A percentile compares a stretch with the other conserved stretches of the same genome.
These are phyloP conservation scores for Phytophthora tentaculata DNA, from an alignment of 352 stramenopile genomes.

Conservation along the genomic window DNA sequence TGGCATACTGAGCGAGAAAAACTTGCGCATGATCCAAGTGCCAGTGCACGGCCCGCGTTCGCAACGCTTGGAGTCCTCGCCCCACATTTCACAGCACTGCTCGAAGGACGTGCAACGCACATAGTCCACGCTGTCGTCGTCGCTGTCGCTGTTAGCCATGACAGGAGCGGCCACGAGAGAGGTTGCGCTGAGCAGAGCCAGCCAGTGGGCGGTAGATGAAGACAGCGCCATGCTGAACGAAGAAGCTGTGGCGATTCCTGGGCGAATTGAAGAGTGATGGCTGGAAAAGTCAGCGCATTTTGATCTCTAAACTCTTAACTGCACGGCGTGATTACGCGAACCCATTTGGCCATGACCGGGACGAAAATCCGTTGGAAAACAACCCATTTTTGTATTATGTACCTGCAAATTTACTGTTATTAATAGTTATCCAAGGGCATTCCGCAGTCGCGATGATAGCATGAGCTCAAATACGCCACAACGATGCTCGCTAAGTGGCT, in stretches of 20 bases:
- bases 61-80: constrained; percentile 48
- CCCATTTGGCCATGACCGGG: neutral
- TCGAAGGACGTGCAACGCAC: constrained; percentile 39
- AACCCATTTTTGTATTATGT: constrained; percentile 1
- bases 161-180: neutral
- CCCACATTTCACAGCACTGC: constrained; percentile 54
- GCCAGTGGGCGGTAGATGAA: neutral
- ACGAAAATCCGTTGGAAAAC: neutral
- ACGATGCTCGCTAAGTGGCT: too few species aligned
- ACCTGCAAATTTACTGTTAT: too few species aligned
- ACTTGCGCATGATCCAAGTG: constrained; percentile 49
- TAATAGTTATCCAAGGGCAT: too few species aligned
- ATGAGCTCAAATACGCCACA: too few species aligned
- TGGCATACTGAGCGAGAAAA: constrained; percentile 59
- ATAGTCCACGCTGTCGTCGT: constrained; percentile 31
- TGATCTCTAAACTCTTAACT: constrained; percentile 5
- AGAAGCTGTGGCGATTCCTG: neutral
- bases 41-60: constrained; percentile 44
- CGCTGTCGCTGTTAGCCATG: constrained; percentile 20
- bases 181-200: constrained; percentile 4
- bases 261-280: constrained; percentile 21
- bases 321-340: constrained; percentile 16
- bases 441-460: too few species aligned
- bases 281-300: constrained; percentile 3
- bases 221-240: constrained; percentile 10